A percentile compares a stretch with the other conserved stretches of the same genome.
These are phyloP conservation scores for Wickerhamomyces xylosicus DNA, from an alignment of 805 yeast species.

Conservation along the genomic window DNA sequence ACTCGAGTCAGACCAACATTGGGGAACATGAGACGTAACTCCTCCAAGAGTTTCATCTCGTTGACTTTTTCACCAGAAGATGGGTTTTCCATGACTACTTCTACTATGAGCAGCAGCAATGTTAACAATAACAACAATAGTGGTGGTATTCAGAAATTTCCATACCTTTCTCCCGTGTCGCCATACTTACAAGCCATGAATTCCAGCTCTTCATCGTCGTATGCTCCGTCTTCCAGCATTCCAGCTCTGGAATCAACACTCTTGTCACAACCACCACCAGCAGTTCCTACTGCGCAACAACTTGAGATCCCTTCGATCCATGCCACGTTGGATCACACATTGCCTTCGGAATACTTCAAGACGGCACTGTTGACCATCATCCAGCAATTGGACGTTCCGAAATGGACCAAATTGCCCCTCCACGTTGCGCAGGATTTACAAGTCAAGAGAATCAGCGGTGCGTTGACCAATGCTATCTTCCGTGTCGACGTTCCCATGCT, in stretches of 20 bases:
- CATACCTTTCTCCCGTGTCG: constrained; percentile 1
- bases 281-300: neutral
- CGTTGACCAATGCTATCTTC: constrained; percentile 85
- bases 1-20: constrained; percentile 12
- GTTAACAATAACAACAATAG: neutral
- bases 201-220: neutral
- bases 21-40: constrained; percentile 7
- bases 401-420: constrained; percentile 52
- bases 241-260: too few species aligned
- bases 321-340: constrained; percentile 58
- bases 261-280: too few species aligned
- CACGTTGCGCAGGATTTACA: constrained; percentile 32
- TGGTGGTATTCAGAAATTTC: neutral
- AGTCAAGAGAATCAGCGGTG: constrained; percentile 74
- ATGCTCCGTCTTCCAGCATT: neutral
- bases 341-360: constrained; percentile 79
- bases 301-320: constrained; percentile 35
- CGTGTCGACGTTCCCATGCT: constrained; percentile 49
- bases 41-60: constrained; percentile 9
- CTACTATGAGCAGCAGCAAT: constrained; percentile 5
- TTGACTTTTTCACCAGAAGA: constrained; percentile 3
- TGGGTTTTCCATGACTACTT: constrained; percentile 4
- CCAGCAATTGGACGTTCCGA: constrained; percentile 55
- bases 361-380: constrained; percentile 64
- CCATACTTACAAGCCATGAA: constrained; percentile 4